These are phyloP conservation scores for Camelina sativa DNA, from an alignment of 345 rosid species.

Conservation along the genomic window DNA sequence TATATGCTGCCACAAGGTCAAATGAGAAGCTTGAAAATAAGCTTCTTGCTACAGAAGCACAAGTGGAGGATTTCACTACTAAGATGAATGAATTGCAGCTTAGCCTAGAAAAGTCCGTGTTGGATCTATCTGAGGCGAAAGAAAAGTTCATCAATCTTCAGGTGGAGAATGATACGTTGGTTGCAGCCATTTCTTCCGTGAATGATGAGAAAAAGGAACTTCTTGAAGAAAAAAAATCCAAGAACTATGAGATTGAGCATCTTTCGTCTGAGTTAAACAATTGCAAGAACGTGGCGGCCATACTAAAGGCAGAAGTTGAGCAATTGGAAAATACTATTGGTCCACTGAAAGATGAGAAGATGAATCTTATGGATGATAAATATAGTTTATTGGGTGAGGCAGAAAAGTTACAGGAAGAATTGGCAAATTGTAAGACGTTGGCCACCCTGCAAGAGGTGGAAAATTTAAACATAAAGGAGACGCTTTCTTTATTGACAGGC, in stretches of 20 bases:
- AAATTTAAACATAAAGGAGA: slow-evolving; percentile 49
- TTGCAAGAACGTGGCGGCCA: slow-evolving; percentile 49
- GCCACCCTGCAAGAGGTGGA: slow-evolving; percentile 60
- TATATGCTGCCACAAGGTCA: slow-evolving; percentile 46
- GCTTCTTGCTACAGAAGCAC: slow-evolving; percentile 54
- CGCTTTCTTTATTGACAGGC: slow-evolving; percentile 46
- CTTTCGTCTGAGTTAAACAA: slow-evolving; percentile 57
- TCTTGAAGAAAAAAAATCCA: slow-evolving; percentile 54
- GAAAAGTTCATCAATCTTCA: slow-evolving; percentile 52
- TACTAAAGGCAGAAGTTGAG: slow-evolving; percentile 62
- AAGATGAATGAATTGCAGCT: slow-evolving; percentile 62
- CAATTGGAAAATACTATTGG: slow-evolving; percentile 52
- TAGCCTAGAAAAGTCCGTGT: slow-evolving; percentile 57
- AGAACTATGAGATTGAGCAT: slow-evolving; percentile 53
- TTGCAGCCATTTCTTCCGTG: slow-evolving; percentile 48
- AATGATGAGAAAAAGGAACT: slow-evolving; percentile 59
- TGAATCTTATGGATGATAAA: slow-evolving; percentile 54
- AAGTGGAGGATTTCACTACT: slow-evolving; percentile 56
- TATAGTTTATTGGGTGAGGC: slow-evolving; percentile 46
- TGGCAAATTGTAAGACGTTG: slow-evolving; percentile 59
- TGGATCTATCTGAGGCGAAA: slow-evolving; percentile 60
- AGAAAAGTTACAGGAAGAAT: slow-evolving; percentile 60
- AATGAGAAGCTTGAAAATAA: slow-evolving; percentile 58
- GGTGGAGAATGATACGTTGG: slow-evolving; percentile 66
- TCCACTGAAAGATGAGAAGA: slow-evolving; percentile 57